Percentiles rank a stretch among this genome's conserved stretches.
Evolutionary conservation across 2,329 filamentous ascomycete species (phyloP).

Genomic region (Tothia fuscella): DNA sequence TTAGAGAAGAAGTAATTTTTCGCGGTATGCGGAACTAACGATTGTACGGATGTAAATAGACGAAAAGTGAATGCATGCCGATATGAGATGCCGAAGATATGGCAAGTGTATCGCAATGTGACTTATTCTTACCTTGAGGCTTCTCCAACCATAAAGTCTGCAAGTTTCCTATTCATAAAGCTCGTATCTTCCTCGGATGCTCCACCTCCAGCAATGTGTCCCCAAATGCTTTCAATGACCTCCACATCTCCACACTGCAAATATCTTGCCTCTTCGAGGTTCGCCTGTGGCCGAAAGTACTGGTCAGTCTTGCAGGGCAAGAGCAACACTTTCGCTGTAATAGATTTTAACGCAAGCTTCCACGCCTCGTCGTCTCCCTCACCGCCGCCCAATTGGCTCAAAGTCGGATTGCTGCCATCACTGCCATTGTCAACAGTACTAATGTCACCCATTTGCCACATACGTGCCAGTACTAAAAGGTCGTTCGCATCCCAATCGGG

Average conservation of each 20-base stretch:
- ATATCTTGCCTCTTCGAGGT: conserved; percentile 23
- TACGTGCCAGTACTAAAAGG: conserved; percentile 25
- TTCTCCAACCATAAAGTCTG: not conserved
- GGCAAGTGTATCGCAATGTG: too few species aligned
- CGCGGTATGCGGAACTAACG: too few species aligned
- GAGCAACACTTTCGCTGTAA: conserved; percentile 26
- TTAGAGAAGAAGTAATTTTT: too few species aligned
- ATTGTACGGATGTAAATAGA: too few species aligned
- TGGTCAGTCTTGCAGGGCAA: conserved; percentile 30
- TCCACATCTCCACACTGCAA: conserved; percentile 21
- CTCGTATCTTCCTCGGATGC: conserved; percentile 21
- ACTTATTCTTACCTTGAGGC: too few species aligned
- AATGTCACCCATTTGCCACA: conserved; percentile 33
- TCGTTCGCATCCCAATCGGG: conserved; percentile 25
- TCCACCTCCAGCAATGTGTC: conserved; percentile 29
- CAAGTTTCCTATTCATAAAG: not conserved
- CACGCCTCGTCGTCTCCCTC: conserved; percentile 22
- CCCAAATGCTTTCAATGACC: conserved; percentile 28
- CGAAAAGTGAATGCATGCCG: too few species aligned
- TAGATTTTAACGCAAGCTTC: conserved; percentile 22
- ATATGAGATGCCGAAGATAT: too few species aligned
- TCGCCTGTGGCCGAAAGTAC: conserved; percentile 31
- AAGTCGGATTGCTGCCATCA: too few species aligned
- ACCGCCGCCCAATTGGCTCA: conserved; percentile 4
- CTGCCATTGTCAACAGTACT: not conserved